A percentile compares a stretch with the other conserved stretches of the same genome.
Evolutionary conservation across 164 flowering plant species (phyloP).

Genomic region (Vitis labrusca): DNA sequence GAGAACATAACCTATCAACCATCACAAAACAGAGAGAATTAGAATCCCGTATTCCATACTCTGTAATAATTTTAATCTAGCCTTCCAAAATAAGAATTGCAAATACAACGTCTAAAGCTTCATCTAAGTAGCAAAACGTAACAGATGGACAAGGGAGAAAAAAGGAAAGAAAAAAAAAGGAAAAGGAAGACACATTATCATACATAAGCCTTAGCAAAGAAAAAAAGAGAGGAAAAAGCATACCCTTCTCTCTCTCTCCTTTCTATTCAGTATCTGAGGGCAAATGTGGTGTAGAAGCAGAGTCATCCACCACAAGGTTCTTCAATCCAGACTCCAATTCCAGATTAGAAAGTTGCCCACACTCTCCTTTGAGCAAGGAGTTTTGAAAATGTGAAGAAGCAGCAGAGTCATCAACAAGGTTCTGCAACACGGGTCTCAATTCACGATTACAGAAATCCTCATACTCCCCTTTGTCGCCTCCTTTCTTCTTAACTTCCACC

Average conservation of each 20-base stretch:
- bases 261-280: constrained; percentile 60
- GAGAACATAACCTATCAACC: too few species aligned
- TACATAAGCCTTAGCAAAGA: constrained; percentile 15
- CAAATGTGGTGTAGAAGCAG: constrained; percentile 24
- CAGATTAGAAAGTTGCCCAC: constrained; percentile 61
- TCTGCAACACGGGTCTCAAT: constrained; percentile 67
- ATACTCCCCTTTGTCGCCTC: constrained; percentile 72
- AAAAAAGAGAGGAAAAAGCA: constrained; percentile 14
- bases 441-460: constrained; percentile 70
- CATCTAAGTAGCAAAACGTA: constrained; percentile 5
- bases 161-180: neutral
- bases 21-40: neutral
- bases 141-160: neutral
- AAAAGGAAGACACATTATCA: neutral
- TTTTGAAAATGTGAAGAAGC: neutral
- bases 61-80: neutral
- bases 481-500: constrained; percentile 88
- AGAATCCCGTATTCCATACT: neutral
- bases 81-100: neutral
- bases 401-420: constrained; percentile 37
- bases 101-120: constrained; percentile 4
- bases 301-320: constrained; percentile 38
- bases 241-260: constrained; percentile 23
- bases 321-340: constrained; percentile 72
- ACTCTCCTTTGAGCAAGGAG: constrained; percentile 44